Evolutionary conservation across 2,329 filamentous ascomycete genomes (phyloP).

Genomic region (Pleomassaria siparia): DNA sequence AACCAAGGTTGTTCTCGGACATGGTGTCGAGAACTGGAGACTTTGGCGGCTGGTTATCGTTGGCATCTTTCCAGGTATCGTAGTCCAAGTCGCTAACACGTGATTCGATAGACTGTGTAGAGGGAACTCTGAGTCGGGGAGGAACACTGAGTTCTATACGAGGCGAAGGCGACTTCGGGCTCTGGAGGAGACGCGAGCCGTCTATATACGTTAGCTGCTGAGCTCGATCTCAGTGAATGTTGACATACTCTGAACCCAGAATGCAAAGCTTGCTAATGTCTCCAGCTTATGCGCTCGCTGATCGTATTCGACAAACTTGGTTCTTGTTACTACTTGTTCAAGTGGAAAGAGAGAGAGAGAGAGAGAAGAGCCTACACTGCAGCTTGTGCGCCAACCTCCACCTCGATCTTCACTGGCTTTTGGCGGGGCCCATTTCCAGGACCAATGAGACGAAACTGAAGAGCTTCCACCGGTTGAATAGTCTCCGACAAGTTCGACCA

Average conservation of each 20-base stretch:
- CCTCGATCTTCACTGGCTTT: constrained; percentile 77
- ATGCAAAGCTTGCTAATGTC: constrained; percentile 88
- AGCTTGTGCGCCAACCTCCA: constrained; percentile 93
- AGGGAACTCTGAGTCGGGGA: constrained; percentile 79
- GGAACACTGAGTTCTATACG: constrained; percentile 73
- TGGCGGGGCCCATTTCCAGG: constrained; percentile 95
- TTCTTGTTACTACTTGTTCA: constrained; percentile 20
- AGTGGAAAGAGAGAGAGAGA: not conserved
- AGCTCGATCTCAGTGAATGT: not conserved
- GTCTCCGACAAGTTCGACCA: constrained; percentile 93
- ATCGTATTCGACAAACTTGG: constrained; percentile 93
- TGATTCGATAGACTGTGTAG: constrained; percentile 82
- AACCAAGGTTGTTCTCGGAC: constrained; percentile 49
- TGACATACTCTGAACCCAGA: constrained; percentile 81
- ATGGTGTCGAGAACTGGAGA: constrained; percentile 52
- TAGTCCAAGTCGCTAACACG: constrained; percentile 72
- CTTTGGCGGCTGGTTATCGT: constrained; percentile 45
- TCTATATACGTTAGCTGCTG: constrained; percentile 27
- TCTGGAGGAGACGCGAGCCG: constrained; percentile 41
- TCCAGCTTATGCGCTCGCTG: constrained; percentile 85
- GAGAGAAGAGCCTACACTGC: constrained; percentile 64
- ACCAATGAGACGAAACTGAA: constrained; percentile 89
- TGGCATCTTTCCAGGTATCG: constrained; percentile 56
- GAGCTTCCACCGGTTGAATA: constrained; percentile 80
- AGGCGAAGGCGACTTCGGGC: constrained; percentile 59